Evolutionary conservation across 345 rosid genomes (phyloP), one percentile per base, ranked within the genome.

Genomic region (Gossypium herbaceum): DNA sequence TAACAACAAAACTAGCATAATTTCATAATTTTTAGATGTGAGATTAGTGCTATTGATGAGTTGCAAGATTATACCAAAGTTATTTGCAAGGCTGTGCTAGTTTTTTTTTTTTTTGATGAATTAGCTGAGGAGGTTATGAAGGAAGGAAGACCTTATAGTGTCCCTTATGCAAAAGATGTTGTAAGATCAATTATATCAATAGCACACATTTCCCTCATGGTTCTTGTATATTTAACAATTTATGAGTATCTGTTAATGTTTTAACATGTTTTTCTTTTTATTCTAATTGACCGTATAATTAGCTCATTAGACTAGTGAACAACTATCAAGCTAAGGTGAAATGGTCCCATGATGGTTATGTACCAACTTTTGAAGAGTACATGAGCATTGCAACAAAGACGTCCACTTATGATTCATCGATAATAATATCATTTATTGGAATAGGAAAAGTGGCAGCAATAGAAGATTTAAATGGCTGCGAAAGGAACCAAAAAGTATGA

Each of bases 31-130:
- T 62, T 39, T 50, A 63, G 70, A 12, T 66, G 68, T 48, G 68
- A 63, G 24, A 41, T 63, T 9, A 4, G 48, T 41, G 48, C 48
- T 63, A 6, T 63, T 3, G 15, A 63, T 39, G 68, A 63, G 24
- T n/a, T 63, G 48, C 25, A 63, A 3, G 50, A 41, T n/a, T 66
- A 44, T 17, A 66, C 48, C 24, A 63, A 63, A 39, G 68, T 63
- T 63, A 63, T 63, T 3, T 63, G 68, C 68, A 63, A 63, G 48
- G 48, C 50, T 17, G 68, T 63, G 24, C 68, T 63, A 1, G 68
- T 17, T 12, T 7, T 63, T 41, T 63, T 41, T 41, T 8, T 22
- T 22, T 20, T 20, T 20, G 20, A 34, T 17, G 48, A 63, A 63
- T 17, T 63, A 39, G 24, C 12, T 2, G 48, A 41, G 7, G 48